Base-by-base conservation (phyloP, 169 alveolate species). In the Cryptosporidium ubiquitum region DNA sequence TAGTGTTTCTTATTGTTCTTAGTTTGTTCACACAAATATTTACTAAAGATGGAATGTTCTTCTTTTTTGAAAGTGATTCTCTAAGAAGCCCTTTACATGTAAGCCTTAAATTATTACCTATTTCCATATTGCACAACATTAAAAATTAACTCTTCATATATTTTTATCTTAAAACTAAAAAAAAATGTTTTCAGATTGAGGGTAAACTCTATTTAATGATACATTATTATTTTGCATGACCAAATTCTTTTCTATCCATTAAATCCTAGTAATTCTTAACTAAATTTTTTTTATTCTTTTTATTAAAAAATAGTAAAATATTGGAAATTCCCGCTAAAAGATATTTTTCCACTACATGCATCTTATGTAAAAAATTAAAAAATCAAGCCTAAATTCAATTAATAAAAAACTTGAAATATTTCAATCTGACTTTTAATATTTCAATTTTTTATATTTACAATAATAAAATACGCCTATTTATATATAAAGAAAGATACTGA, bases 51-150 rank as follows among this genome's bases (percentile, higher is more conserved):
- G 86, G 86, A 35, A 57, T 23, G 12, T 10, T 18, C 5, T 58
- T 52, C 5, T 16, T 55, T 5, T n/a, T 57, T 5, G 69, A 51
- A 51, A 74, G 58, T 37, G 86, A 74, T 26, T 74, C 86, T 57
- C 86, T 74, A 18, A 74, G 70, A 31, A 74, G 68, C 16, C 86
- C 86, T 14, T 57, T 74, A 42, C 86, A 74, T 55, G 86, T 29
- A 39, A 74, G 70, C 35, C 86, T 52, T 31, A 51, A 23, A 10
- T 69, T 35, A 69, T 23, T 69, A 26, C 66, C n/a, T 35, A 55
- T 55, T 26, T 26, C 37, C 37, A 20, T 47, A 47, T 0, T 47
- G 3, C 16, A 3, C 20, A 44, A 47, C 42, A 2, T 3, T 47
- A 6, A 0, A 47, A 47, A 55, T 26, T n/a, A 55, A 26, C 39